phyloP scores from a whole-genome alignment of 2,329 filamentous ascomycete genomes.

The Coniochaeta sp. region DNA sequence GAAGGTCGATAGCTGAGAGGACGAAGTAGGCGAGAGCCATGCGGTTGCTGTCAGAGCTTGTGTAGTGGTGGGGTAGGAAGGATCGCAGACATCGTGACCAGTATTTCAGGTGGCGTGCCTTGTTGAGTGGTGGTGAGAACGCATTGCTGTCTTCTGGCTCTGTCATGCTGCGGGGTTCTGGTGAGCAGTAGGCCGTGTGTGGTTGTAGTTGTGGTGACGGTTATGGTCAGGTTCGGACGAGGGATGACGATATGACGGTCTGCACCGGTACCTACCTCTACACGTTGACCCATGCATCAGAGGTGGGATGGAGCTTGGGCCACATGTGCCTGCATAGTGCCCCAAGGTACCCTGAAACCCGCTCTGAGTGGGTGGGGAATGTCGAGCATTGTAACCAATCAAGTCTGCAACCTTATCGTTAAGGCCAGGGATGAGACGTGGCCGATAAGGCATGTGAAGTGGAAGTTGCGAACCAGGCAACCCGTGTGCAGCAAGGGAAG shows the following conservation, averaged over 20 bases:
- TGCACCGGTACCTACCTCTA: neutral
- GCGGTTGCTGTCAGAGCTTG: slow-evolving; percentile 80
- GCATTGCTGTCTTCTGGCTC: slow-evolving; percentile 11
- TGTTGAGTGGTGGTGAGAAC: slow-evolving; percentile 37
- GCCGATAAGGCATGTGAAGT: slow-evolving; percentile 10
- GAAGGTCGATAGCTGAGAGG: slow-evolving; percentile 74
- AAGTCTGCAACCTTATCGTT: slow-evolving; percentile 9
- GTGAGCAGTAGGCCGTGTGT: neutral
- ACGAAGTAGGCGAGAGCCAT: slow-evolving; percentile 88
- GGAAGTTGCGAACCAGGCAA: slow-evolving; percentile 2
- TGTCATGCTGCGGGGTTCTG: neutral
- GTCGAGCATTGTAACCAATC: slow-evolving; percentile 3
- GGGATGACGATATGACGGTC: neutral
- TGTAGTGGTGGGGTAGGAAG: slow-evolving; percentile 75
- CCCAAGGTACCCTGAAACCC: neutral
- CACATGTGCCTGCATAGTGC: neutral
- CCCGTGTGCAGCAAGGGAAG: neutral
- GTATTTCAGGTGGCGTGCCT: slow-evolving; percentile 73
- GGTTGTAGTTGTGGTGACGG: neutral
- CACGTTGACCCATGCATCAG: no score
- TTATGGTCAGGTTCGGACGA: neutral
- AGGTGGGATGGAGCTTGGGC: slow-evolving; percentile 1
- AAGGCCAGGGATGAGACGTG: neutral
- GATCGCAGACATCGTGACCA: slow-evolving; percentile 84
- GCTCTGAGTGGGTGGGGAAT: neutral